phyloP scores from a whole-genome alignment of 805 yeast genomes.

The Candida gorgasii region DNA sequence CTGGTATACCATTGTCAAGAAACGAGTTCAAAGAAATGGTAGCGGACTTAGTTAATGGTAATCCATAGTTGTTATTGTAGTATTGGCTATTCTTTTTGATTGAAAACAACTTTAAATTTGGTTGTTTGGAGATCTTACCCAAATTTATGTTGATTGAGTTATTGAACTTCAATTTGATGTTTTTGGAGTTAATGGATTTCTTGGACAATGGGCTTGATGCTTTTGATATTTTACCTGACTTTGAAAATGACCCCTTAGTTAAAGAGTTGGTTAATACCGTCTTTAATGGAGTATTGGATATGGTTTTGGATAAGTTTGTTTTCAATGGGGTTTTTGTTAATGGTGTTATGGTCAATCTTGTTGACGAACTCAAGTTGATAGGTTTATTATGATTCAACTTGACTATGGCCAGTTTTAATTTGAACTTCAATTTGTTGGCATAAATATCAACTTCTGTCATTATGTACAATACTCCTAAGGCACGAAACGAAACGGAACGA shows the following conservation, averaged over 20 bases:
- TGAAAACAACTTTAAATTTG: constrained; percentile 35
- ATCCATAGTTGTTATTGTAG: constrained; percentile 19
- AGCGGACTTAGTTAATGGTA: constrained; percentile 11
- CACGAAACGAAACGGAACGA: no score
- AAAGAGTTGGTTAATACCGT: no score
- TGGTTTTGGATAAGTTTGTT: no score
- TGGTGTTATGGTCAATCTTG: constrained; percentile 13
- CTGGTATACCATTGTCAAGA: background rate
- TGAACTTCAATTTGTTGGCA: constrained; percentile 44
- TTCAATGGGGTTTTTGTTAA: constrained; percentile 1
- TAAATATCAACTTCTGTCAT: constrained; percentile 16
- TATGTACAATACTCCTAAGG: background rate
- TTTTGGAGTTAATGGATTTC: constrained; percentile 2
- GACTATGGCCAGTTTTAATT: constrained; percentile 42
- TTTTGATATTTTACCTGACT: no score
- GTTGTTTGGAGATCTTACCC: constrained; percentile 4
- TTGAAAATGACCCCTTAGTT: no score
- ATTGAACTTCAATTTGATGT: constrained; percentile 6
- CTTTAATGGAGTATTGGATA: no score
- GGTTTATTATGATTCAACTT: constrained; percentile 31
- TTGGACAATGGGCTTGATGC: constrained; percentile 1
- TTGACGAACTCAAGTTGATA: constrained; percentile 14
- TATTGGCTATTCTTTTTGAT: constrained; percentile 38
- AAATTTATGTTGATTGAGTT: constrained; percentile 10
- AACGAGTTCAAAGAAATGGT: constrained; percentile 1